A percentile compares a stretch with the other conserved stretches of the same genome.
phyloP scores from a whole-genome alignment of 2,329 filamentous ascomycete genomes.

The Metarhizium album region DNA sequence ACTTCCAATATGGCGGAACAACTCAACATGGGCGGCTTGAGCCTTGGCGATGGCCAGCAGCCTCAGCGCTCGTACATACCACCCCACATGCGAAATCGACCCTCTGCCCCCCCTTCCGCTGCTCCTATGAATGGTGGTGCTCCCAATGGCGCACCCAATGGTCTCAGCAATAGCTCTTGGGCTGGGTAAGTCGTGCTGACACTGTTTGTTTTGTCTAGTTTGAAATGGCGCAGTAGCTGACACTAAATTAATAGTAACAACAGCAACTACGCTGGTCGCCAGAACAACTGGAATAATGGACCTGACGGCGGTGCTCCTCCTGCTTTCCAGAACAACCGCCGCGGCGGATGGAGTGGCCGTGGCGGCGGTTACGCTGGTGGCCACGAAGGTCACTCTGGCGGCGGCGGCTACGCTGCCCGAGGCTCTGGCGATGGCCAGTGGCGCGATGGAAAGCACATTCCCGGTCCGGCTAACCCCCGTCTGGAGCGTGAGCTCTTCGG shows the following conservation, averaged over 20 bases:
- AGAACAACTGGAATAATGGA: constrained; percentile 23
- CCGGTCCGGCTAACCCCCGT: constrained; percentile 78
- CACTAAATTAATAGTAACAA: constrained; percentile 3
- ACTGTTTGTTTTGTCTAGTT: not conserved
- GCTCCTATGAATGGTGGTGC: constrained; percentile 8
- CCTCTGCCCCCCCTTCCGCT: constrained; percentile 13
- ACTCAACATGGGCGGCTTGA: constrained; percentile 71
- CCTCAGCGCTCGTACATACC: constrained; percentile 65
- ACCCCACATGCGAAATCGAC: constrained; percentile 63
- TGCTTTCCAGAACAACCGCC: constrained; percentile 17
- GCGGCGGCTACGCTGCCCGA: constrained; percentile 48
- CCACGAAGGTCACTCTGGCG: constrained; percentile 23
- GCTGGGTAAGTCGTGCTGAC: constrained; percentile 35
- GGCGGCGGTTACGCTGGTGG: constrained; percentile 22
- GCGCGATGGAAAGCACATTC: constrained; percentile 92
- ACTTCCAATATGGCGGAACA: constrained; percentile 63
- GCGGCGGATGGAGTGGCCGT: constrained; percentile 22
- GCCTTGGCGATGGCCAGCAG: constrained; percentile 38
- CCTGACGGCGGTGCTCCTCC: constrained; percentile 9
- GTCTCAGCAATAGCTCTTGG: constrained; percentile 42
- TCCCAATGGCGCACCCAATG: constrained; percentile 13
- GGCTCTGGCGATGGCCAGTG: constrained; percentile 94
- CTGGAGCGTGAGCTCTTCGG: constrained; percentile 95
- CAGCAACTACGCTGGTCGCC: constrained; percentile 12
- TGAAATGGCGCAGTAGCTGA: not conserved